Percentiles rank a stretch among this genome's conserved stretches.
phyloP scores from a whole-genome alignment of 495 filamentous ascomycete species.

The Penicillium longicatenatum region DNA sequence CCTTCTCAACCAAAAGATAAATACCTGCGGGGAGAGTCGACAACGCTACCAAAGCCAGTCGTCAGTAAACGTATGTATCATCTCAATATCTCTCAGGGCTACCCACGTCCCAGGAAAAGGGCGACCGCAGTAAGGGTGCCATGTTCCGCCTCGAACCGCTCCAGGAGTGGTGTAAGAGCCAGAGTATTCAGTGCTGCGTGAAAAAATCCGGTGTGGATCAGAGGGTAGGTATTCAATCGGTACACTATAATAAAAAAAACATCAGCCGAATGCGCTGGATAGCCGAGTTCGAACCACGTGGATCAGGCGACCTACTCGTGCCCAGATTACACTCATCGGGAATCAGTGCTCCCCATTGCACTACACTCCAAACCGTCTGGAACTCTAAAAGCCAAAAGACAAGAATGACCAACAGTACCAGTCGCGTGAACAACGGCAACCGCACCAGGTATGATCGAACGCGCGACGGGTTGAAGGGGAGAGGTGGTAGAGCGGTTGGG shows the following conservation, averaged over 20 bases:
- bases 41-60: conserved; percentile 55
- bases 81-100: neutral
- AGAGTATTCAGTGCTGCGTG: conserved; percentile 79
- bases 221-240: conserved; percentile 87
- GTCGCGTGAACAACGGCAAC: conserved; percentile 84
- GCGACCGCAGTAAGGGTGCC: conserved; percentile 83
- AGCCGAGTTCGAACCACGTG: neutral
- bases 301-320: conserved; percentile 64
- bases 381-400: conserved; percentile 67
- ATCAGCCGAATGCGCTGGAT: conserved; percentile 9
- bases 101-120: conserved; percentile 88
- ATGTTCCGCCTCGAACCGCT: conserved; percentile 91
- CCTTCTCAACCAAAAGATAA: conserved; percentile 71
- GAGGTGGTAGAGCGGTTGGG: conserved; percentile 42
- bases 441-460: conserved; percentile 74
- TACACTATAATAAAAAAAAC: conserved; percentile 66
- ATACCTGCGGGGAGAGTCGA: conserved; percentile 75
- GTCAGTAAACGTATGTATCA: conserved; percentile 17
- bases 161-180: conserved; percentile 79
- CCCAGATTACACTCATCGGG: conserved; percentile 71
- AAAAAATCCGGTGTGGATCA: conserved; percentile 80
- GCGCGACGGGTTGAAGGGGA: conserved; percentile 52
- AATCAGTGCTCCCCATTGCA: conserved; percentile 74
- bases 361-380: conserved; percentile 66
- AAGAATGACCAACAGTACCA: conserved; percentile 67